Evolutionary conservation across 306 rosid species (phyloP), one percentile per base, ranked within the genome.

Genomic region (Clitoria ternatea): DNA sequence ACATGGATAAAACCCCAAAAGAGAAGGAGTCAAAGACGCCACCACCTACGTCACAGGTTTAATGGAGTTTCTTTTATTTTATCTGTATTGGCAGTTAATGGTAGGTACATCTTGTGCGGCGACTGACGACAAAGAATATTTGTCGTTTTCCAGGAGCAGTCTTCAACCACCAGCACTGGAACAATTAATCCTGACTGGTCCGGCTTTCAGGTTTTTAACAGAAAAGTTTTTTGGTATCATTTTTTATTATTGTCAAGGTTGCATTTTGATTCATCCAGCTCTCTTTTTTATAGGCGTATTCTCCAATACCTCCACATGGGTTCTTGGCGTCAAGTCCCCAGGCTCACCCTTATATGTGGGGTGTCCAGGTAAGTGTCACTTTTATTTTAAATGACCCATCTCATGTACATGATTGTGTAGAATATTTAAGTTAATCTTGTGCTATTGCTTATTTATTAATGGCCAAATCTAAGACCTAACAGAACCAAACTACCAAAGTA

Each of bases 341-440:
- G 67, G 92, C 92, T 60, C 97, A 87, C 80, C 96, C 99, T 39
- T 94, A 94, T 81, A 86, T 94, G 97, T 90, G 99, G 99, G 99
- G 99, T 23, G 97, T 94, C 72, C 99, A 94, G 95, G 99, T 93
- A 81, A 67, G 37, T 66, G 29, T 24, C 42, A 14, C 64, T 11
- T 22, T 6, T 12, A 27, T 50, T 14, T 29, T 57, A 33, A 59
- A 71, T 48, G 22, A 14, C 24, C 62, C 74, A 47, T 42, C 64
- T 27, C 59, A 30, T 56, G 54, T 71, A 13, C 52, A 4, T 22
- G 17, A 18, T 50, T 22, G 48, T 49, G 57, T 57, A 8, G 43
- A 54, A 69, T 42, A 5, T 30, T 12, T 11, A 18, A 47, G 15
- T 39, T 23, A 65, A 37, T 50, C 18, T 42, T 57, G 37, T 29